Evolutionary conservation across 1,139 yeast genomes (phyloP).

Genomic region (Yamadazyma blattariae): DNA sequence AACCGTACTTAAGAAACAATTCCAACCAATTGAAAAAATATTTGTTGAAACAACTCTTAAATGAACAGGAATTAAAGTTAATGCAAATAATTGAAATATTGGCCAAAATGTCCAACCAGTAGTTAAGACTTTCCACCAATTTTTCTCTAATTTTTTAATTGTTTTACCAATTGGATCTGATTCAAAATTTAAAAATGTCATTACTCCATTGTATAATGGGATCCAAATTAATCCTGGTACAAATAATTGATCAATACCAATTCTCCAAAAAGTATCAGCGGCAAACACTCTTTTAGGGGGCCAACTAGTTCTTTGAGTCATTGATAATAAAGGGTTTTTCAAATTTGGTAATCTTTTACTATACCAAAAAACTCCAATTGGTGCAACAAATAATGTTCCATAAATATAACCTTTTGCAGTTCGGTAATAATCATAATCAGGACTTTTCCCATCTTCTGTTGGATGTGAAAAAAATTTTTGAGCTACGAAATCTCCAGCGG

Average conservation of each 20-base stretch:
- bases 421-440: constrained; percentile 26
- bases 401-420: constrained; percentile 66
- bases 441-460: constrained; percentile 15
- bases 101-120: constrained; percentile 50
- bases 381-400: constrained; percentile 77
- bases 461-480: constrained; percentile 53
- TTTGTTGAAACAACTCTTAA: constrained; percentile 38
- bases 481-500: constrained; percentile 72
- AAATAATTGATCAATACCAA: constrained; percentile 35
- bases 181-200: constrained; percentile 38
- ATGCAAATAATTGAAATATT: constrained; percentile 36
- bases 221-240: constrained; percentile 40
- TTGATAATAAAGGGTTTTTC: constrained; percentile 36
- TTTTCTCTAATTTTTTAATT: constrained; percentile 29
- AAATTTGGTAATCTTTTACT: constrained; percentile 50
- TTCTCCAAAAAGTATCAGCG: constrained; percentile 36
- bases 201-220: constrained; percentile 42
- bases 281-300: constrained; percentile 18
- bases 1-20: constrained; percentile 41
- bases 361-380: constrained; percentile 73
- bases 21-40: constrained; percentile 46
- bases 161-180: constrained; percentile 35
- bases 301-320: constrained; percentile 11
- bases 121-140: constrained; percentile 43
- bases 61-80: constrained; percentile 41